Evolutionary conservation across 106 monocot species (phyloP), one percentile per base, ranked within the genome.

Genomic region (Phalaenopsis equestris): DNA sequence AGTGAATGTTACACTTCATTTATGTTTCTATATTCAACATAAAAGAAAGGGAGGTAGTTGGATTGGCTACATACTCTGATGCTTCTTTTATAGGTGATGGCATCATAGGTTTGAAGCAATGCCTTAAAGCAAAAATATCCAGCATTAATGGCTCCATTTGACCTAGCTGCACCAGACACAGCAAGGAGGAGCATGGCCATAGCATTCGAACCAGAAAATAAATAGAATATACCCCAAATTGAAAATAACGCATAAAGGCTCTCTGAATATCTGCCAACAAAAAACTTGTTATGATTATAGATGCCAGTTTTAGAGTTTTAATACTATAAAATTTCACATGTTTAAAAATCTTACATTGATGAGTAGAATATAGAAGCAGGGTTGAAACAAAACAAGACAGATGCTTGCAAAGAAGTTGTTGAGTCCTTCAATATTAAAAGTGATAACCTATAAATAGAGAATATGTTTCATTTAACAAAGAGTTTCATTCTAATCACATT

Each of bases 231-330:
- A 4, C 6, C 43, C 3, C 0, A 45, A 6, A 93, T 65, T 45
- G 43, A 45, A 45, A 45, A 45, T 45, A 45, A 45, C 6, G 3
- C 43, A 45, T 45, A 45, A 45, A 45, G 43, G 43, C 3, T 45
- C 43, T 45, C 43, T 45, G 43, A 45, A 6, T 45, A 45, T 45
- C 93, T 93, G 88, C 47, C 70, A 87, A 81, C 9, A 74, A 85
- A 37, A 78, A 58, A 18, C 30, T 81, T 42, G 47, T 30, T 75
- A 12, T 83, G 24, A 76, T 2, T 23, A 52, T 49, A 6, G 11
- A 75, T 4, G 7, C 7, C 18, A 52, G 0, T 6, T 76, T 49
- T 24, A 41, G 48, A 41, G 46, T 81, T 81, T 3, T 42, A 36
- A 55, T n/a, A 55, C 36, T 80, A 39, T 10, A 4, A n/a, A 75